These are phyloP conservation scores for Tetrapyrgos nigripes DNA, from an alignment of 1,284 basidiomycete species.

Conservation along the genomic window DNA sequence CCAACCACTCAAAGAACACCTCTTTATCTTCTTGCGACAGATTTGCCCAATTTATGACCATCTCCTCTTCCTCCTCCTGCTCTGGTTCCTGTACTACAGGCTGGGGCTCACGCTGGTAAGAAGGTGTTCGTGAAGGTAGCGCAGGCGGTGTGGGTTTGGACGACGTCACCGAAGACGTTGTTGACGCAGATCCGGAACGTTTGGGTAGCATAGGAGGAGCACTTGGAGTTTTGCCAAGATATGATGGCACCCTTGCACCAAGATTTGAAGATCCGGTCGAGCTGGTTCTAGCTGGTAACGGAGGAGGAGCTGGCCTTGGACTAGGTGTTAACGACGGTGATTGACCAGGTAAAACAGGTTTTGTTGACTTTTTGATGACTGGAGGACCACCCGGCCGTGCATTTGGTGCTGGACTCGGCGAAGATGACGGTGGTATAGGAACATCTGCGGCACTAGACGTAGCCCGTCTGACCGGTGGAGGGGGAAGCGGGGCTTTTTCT, in stretches of 20 bases:
- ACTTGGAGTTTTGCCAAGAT: not conserved
- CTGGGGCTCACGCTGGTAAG: constrained; percentile 7
- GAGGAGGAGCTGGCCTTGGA: constrained; percentile 25
- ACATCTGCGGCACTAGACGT: not conserved
- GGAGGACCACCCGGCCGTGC: constrained; percentile 1
- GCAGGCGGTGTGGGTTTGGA: constrained; percentile 23
- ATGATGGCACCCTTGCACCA: not conserved
- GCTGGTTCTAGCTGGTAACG: constrained; percentile 16
- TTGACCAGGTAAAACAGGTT: not conserved
- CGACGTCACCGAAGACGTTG: constrained; percentile 7
- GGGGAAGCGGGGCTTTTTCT: constrained; percentile 28
- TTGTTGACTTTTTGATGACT: constrained; percentile 3
- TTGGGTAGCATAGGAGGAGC: constrained; percentile 33
- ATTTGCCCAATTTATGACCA: constrained; percentile 69
- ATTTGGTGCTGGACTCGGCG: constrained; percentile 1
- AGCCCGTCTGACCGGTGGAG: constrained; percentile 1
- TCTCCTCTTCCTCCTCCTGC: not conserved
- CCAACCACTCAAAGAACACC: constrained; percentile 76
- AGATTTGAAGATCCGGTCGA: not conserved
- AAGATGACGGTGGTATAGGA: constrained; percentile 17
- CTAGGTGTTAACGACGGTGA: constrained; percentile 4
- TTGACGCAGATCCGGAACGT: constrained; percentile 25
- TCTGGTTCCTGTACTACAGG: constrained; percentile 16
- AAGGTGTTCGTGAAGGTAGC: constrained; percentile 28
- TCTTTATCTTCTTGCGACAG: constrained; percentile 71